These are phyloP conservation scores for Draba incana DNA, from an alignment of 345 rosid species.

Conservation along the genomic window DNA sequence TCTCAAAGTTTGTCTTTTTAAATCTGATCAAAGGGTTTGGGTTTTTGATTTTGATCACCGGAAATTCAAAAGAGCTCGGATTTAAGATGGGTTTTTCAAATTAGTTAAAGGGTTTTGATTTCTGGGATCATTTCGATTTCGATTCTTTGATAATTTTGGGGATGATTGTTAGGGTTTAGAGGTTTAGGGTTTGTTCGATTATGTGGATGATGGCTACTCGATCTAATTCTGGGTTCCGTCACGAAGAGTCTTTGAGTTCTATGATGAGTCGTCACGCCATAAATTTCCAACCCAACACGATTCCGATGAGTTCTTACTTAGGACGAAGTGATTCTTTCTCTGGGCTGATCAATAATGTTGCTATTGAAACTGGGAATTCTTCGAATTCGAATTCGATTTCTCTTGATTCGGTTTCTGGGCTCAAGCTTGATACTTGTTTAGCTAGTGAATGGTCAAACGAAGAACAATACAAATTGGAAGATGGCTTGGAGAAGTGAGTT, in stretches of 20 bases:
- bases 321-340: conserved; percentile 17
- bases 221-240: conserved; percentile 56
- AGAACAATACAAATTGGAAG: conserved; percentile 73
- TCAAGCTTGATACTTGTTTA: conserved; percentile 59
- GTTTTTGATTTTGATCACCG: conserved; percentile 11
- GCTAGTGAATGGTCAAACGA: conserved; percentile 82
- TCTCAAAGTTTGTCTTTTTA: conserved; percentile 24
- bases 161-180: conserved; percentile 3
- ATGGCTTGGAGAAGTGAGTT: conserved; percentile 70
- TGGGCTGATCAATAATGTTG: conserved; percentile 40
- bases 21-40: conserved; percentile 26
- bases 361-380: conserved; percentile 49
- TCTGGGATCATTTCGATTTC: conserved; percentile 6
- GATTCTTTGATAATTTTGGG: conserved; percentile 9
- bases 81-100: no score
- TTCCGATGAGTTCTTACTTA: conserved; percentile 55
- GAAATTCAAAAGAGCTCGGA: neutral
- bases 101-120: conserved; percentile 9
- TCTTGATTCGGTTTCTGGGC: conserved; percentile 61
- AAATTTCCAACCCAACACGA: conserved; percentile 57
- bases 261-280: conserved; percentile 54
- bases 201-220: conserved; percentile 71
- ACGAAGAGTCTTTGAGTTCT: conserved; percentile 41
- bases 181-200: conserved; percentile 17
- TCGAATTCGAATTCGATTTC: conserved; percentile 43